Percentiles rank a stretch among this genome's conserved stretches.
Evolutionary conservation across 1,284 basidiomycete species (phyloP).

Genomic region (Pseudozyma pruni): DNA sequence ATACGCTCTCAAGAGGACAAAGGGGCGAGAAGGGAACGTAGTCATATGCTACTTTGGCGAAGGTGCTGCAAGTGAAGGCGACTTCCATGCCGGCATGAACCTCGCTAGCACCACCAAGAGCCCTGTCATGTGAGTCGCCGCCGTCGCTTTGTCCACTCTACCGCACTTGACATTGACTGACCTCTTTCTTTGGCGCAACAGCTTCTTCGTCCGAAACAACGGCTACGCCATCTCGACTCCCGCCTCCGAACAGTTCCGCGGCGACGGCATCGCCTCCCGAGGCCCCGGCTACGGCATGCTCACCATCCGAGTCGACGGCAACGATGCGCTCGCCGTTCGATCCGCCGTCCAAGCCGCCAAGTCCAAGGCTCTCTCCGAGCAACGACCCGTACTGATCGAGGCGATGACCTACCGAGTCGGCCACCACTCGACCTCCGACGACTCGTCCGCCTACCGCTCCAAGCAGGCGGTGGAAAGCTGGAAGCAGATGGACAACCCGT

Average conservation of each 20-base stretch:
- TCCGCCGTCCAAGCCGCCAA: constrained; percentile 83
- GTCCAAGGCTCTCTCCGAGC: constrained; percentile 77
- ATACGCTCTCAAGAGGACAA: constrained; percentile 85
- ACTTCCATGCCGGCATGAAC: constrained; percentile 73
- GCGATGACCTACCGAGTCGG: constrained; percentile 74
- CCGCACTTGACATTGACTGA: not conserved
- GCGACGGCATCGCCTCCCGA: constrained; percentile 73
- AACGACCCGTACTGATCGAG: constrained; percentile 84
- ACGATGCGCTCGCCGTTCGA: constrained; percentile 88
- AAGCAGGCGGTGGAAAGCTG: constrained; percentile 56
- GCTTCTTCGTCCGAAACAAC: constrained; percentile 75
- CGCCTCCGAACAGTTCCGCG: constrained; percentile 80
- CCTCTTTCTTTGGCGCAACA: constrained; percentile 69
- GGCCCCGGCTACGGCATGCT: constrained; percentile 90
- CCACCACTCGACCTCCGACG: constrained; percentile 95
- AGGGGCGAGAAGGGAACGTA: constrained; percentile 73
- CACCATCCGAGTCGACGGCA: constrained; percentile 81
- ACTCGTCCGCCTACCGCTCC: constrained; percentile 83
- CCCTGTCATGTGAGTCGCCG: constrained; percentile 65
- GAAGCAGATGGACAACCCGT: constrained; percentile 78
- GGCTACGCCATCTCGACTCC: constrained; percentile 96
- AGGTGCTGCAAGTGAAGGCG: constrained; percentile 73
- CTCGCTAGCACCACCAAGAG: constrained; percentile 62
- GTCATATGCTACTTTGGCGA: constrained; percentile 92
- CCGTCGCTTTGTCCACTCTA: not conserved